Percentiles rank a stretch among this genome's conserved stretches.
Conservation (phyloP, 768 basidiomycete genomes). For the Inosperma sp. region DNA sequence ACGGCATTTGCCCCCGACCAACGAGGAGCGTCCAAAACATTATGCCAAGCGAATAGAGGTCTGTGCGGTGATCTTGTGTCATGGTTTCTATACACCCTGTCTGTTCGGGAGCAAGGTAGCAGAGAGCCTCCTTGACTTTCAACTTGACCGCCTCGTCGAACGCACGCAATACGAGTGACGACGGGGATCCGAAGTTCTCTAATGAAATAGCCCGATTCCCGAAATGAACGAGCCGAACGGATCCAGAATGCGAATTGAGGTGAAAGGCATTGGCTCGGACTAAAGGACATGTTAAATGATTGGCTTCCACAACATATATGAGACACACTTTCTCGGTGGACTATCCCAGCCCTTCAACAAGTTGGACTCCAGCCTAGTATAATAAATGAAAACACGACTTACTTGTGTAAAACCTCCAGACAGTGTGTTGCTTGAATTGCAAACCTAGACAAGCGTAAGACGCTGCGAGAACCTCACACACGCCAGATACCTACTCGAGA, state of each 20-base stretch:
- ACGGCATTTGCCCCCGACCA: constrained; percentile 60
- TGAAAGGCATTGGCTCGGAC: constrained; percentile 77
- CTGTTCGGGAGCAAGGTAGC: constrained; percentile 74
- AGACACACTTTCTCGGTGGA: constrained; percentile 61
- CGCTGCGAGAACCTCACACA: background rate
- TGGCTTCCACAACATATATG: background rate
- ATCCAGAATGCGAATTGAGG: constrained; percentile 62
- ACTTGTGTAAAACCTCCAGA: constrained; percentile 63
- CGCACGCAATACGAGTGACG: constrained; percentile 57
- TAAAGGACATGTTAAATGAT: constrained; percentile 20
- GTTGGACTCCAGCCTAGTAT: constrained; percentile 13
- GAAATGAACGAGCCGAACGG: constrained; percentile 68
- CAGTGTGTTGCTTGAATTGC: constrained; percentile 73
- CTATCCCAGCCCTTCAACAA: constrained; percentile 43
- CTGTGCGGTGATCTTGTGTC: constrained; percentile 68
- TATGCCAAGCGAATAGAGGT: constrained; percentile 69
- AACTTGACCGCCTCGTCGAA: constrained; percentile 59
- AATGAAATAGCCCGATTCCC: constrained; percentile 70
- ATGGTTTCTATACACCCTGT: constrained; percentile 70
- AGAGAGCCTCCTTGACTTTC: constrained; percentile 71
- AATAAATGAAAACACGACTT: constrained; percentile 12
- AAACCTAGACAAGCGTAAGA: constrained; percentile 41
- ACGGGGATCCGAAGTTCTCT: constrained; percentile 68
- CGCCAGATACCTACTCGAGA: constrained; percentile 50
- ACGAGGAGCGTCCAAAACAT: constrained; percentile 74